Base-by-base conservation (phyloP, 2,329 filamentous ascomycete genomes). In the Penicillium sp. region DNA sequence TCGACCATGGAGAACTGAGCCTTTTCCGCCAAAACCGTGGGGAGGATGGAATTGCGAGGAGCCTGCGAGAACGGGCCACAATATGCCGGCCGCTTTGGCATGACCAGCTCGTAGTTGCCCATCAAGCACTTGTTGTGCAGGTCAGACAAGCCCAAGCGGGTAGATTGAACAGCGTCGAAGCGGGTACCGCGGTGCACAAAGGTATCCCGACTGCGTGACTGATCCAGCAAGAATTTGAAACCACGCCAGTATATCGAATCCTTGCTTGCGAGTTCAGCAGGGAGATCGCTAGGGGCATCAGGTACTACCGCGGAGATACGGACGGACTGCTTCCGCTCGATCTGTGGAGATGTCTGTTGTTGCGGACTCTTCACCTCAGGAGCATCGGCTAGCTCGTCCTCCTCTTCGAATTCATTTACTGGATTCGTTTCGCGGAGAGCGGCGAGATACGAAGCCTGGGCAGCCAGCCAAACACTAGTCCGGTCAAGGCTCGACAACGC, bases 191-290 rank as follows among this genome's bases (percentile, higher is more conserved):
- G 90, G 76, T 96, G 91, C 58, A 96, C 86, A 73, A 97, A 97
- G 9, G 90, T 88, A 76, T 98, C 95, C 19, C 84, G 81, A 57
- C 84, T 82, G 60, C 86, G 87, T 15, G 87, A 87, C 35, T 86
- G 86, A 62, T 91, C 85, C 50, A 89, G 81, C 67, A 91, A 85
- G 72, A 90, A 88, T 68, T 92, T 88, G 75, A 97, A 97, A 9
- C 92, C 92, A 64, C 91, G 90, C 79, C 93, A 94, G 78, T 97
- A 97, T 5, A 93, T 91, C 3, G 90, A 89, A 71, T 95, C 91
- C 72, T 86, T 88, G 77, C 77, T 84, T 80, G 59, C 84, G 79
- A 70, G 65, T 35, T 65, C 61, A 35, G 71, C 70, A 44, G 81
- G 78, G 17, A 61, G 60, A 48, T 73, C 63, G 74, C 79, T 68